Conservation (phyloP, 2,329 filamentous ascomycete genomes). For the Aaosphaeria pasadenensis region DNA sequence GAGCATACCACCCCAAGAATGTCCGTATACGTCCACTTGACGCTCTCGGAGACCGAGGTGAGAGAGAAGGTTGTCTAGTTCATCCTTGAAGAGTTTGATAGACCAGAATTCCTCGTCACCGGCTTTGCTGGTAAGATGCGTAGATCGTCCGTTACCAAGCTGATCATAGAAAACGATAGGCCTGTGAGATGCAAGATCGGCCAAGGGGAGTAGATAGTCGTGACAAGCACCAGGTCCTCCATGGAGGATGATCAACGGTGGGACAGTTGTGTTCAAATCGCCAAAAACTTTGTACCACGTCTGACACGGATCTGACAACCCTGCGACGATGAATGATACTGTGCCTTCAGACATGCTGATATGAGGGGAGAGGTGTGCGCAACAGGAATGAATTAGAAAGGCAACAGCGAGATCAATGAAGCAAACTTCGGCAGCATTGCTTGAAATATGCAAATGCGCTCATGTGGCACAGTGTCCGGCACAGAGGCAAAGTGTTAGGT, state of each 20-base stretch:
- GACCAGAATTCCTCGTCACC: constrained; percentile 49
- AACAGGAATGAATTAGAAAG: too few relatives aligned
- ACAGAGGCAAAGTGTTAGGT: too few relatives aligned
- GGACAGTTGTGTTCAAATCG: constrained; percentile 10
- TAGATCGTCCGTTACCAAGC: constrained; percentile 49
- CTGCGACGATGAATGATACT: constrained; percentile 14
- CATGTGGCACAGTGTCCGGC: too few relatives aligned
- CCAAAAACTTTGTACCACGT: constrained; percentile 36
- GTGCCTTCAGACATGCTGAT: constrained; percentile 2
- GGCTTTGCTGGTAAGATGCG: constrained; percentile 45
- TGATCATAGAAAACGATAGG: constrained; percentile 54
- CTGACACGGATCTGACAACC: constrained; percentile 15
- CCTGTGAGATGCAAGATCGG: constrained; percentile 21
- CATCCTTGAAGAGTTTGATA: constrained; percentile 45
- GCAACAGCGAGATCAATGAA: too few relatives aligned
- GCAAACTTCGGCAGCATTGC: too few relatives aligned
- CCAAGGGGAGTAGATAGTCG: constrained; percentile 35
- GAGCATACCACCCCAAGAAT: constrained; percentile 5
- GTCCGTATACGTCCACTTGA: constrained; percentile 9
- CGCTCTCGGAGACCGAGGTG: constrained; percentile 31
- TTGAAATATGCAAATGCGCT: too few relatives aligned
- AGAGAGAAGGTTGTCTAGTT: constrained; percentile 40
- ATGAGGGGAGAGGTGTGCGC: neutral
- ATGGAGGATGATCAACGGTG: constrained; percentile 29
- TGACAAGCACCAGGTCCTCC: constrained; percentile 39